Evolutionary conservation across 805 yeast genomes (phyloP), one percentile per base, ranked within the genome.

Genomic region (Candida nanaspora): DNA sequence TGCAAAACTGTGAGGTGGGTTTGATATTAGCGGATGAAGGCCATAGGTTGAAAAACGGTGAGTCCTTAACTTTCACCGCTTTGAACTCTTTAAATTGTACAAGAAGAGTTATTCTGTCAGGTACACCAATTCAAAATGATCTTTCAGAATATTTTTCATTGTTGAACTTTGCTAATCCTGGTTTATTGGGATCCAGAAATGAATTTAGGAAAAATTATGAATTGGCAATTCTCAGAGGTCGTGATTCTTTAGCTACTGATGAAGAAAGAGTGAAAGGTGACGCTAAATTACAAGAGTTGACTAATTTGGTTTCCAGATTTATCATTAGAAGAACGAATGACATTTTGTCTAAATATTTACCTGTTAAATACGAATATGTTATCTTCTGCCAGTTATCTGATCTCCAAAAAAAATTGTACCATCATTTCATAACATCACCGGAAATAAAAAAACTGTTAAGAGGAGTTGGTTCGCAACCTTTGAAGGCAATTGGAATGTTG

Each of bases 321-420:
- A 93, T 93, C 57, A 93, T 93, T 44, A 74, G 98, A 57, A 78
- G 98, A 56, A 88, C 98, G 0, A 93, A 93, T 64, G 98, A 93
- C 60, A 86, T 93, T 51, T 68, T 93, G 41, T 82, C 96, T 25
- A 91, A 93, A 61, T 93, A 93, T 56, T 69, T 93, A 44, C 98
- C 98, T 0, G 86, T 94, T 46, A 93, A 93, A 61, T 89, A 88
- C 57, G 98, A 93, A 59, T 95, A 93, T 61, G 98, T 93, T 19
- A 84, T 93, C n/a, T 93, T 91, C 59, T 88, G 93, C 45, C 82
- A 80, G 33, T 64, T 93, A 41, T 74, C 91, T 2, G 86, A 86
- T 0, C 72, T 89, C 62, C 98, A 93, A 61, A 63, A 68, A 38
- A 61, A 69, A 1, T 60, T 93, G 2, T 93, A 93, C 55, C 67